Evolutionary conservation across 805 yeast genomes (phyloP).

Genomic region (Suhomyces pyralidae): DNA sequence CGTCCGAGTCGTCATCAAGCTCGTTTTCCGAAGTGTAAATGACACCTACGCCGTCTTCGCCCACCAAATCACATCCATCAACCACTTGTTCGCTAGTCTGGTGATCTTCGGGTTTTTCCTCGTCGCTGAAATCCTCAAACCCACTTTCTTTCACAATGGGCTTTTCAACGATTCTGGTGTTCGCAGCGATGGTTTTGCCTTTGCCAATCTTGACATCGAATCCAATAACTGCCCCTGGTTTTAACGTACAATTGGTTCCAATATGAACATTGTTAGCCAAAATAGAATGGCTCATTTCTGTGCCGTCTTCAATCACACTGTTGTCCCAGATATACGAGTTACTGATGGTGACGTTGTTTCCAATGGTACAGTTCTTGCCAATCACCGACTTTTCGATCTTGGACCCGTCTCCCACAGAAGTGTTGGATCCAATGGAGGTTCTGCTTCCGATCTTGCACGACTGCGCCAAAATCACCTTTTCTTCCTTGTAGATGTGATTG

Average conservation of each 20-base stretch:
- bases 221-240: constrained; percentile 78
- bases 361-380: constrained; percentile 85
- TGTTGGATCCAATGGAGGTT: constrained; percentile 77
- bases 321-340: constrained; percentile 89
- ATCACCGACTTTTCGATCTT: constrained; percentile 66
- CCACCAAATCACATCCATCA: constrained; percentile 31
- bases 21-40: constrained; percentile 48
- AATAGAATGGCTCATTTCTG: constrained; percentile 57
- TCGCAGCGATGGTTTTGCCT: constrained; percentile 45
- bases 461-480: constrained; percentile 85
- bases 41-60: constrained; percentile 50
- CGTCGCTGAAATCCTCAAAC: constrained; percentile 36
- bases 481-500: constrained; percentile 86
- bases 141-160: constrained; percentile 36
- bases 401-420: constrained; percentile 76
- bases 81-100: constrained; percentile 9
- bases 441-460: constrained; percentile 81
- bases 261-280: constrained; percentile 65
- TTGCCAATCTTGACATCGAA: constrained; percentile 66
- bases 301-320: constrained; percentile 65
- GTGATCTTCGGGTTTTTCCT: constrained; percentile 16
- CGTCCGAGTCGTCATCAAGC: constrained; percentile 28
- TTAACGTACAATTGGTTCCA: constrained; percentile 49
- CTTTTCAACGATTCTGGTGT: constrained; percentile 51
- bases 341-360: constrained; percentile 65